Percentiles rank a stretch among this genome's conserved stretches.
These are phyloP conservation scores for Spizellomyces sp. DNA, from an alignment of 192 early-diverging fungal species.

Conservation along the genomic window DNA sequence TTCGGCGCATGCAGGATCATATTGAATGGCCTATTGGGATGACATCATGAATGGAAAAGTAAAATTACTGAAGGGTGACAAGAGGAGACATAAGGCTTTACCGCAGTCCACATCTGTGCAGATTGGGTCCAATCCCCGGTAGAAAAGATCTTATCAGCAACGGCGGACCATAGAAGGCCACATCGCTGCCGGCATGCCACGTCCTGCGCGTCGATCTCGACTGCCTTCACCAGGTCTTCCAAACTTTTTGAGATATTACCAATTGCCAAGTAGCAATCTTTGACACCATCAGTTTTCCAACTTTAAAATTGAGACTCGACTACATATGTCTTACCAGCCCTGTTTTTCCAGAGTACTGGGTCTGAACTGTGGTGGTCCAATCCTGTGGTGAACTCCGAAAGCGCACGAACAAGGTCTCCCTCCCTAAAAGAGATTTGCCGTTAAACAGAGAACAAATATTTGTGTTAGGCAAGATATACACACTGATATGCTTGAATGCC, in stretches of 20 bases:
- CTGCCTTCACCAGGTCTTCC: constrained; percentile 19
- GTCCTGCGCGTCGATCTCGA: constrained; percentile 32
- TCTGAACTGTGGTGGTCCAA: constrained; percentile 34
- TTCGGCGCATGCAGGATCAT: constrained; percentile 17
- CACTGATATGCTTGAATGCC: constrained; percentile 41
- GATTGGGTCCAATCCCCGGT: constrained; percentile 30
- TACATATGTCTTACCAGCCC: constrained; percentile 34
- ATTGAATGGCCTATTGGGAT: constrained; percentile 31
- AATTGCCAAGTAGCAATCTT: constrained; percentile 34
- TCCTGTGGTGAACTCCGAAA: constrained; percentile 35
- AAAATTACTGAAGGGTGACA: neutral
- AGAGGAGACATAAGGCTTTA: neutral
- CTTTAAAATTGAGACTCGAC: neutral
- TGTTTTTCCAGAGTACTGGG: constrained; percentile 44
- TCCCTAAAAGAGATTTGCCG: constrained; percentile 3
- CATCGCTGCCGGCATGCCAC: constrained; percentile 30
- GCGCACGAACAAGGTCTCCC: constrained; percentile 12
- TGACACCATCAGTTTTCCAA: neutral
- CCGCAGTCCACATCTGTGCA: constrained; percentile 25
- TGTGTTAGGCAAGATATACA: neutral
- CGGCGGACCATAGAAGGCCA: constrained; percentile 28
- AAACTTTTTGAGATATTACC: constrained; percentile 14
- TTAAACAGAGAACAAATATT: too few species aligned
- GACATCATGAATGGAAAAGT: neutral
- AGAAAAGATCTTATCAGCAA: constrained; percentile 23